A percentile compares a stretch with the other conserved stretches of the same genome.
Conservation (phyloP, 1,284 basidiomycete species). For the Porogramme epimiltina region DNA sequence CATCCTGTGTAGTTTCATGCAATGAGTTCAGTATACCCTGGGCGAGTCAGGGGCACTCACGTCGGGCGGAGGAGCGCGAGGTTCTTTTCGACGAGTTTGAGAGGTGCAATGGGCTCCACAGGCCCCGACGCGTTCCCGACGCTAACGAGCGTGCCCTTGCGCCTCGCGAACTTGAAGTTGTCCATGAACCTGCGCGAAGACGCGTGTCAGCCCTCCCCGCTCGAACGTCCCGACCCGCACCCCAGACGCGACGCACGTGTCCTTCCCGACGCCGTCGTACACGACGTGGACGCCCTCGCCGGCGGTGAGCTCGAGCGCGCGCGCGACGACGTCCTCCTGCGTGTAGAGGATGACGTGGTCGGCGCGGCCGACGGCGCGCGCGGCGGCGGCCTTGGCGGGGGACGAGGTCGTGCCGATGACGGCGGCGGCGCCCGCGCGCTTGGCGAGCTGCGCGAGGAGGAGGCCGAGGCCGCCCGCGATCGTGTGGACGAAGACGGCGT, state of each 20-base stretch:
- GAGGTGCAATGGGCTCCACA: constrained; percentile 69
- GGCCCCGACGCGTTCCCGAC: constrained; percentile 92
- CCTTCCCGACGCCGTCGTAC: constrained; percentile 94
- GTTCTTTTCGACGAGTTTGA: constrained; percentile 84
- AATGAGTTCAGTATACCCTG: background rate
- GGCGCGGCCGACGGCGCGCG: constrained; percentile 73
- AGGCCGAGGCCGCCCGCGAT: constrained; percentile 82
- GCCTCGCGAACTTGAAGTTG: constrained; percentile 79
- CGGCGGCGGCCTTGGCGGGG: constrained; percentile 82
- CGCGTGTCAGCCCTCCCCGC: constrained; percentile 2
- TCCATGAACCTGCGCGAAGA: constrained; percentile 66
- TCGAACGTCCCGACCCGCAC: too few relatives aligned
- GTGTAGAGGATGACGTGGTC: constrained; percentile 87
- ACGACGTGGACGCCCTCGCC: constrained; percentile 86
- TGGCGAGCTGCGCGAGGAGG: constrained; percentile 63
- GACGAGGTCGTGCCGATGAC: constrained; percentile 97
- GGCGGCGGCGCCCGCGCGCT: constrained; percentile 70
- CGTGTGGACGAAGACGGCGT: constrained; percentile 82
- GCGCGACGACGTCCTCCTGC: constrained; percentile 67
- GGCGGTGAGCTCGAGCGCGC: constrained; percentile 79
- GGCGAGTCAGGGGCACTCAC: constrained; percentile 42
- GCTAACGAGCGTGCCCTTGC: constrained; percentile 86
- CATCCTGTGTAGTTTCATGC: constrained; percentile 41
- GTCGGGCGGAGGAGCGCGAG: constrained; percentile 77
- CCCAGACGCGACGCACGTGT: constrained; percentile 80